These are phyloP conservation scores for Hypoxylon rickii DNA, from an alignment of 495 filamentous ascomycete species.

Conservation along the genomic window DNA sequence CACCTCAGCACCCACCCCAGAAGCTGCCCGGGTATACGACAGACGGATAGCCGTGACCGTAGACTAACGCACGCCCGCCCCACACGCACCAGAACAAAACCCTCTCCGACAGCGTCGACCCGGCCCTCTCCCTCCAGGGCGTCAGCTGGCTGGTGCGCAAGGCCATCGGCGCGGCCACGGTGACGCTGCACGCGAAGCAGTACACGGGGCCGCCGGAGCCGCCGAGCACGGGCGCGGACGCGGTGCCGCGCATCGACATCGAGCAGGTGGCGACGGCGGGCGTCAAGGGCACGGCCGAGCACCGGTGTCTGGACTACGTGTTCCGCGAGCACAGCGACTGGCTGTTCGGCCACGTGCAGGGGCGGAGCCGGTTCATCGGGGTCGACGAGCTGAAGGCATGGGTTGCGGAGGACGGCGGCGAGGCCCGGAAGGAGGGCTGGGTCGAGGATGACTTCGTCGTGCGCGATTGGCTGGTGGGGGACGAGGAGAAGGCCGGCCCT, in stretches of 20 bases:
- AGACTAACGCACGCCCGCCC: too few relatives aligned
- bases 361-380: slow-evolving; percentile 59
- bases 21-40: too few relatives aligned
- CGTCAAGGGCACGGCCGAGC: slow-evolving; percentile 72
- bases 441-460: slow-evolving; percentile 52
- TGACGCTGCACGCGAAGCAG: slow-evolving; percentile 72
- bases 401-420: slow-evolving; percentile 9
- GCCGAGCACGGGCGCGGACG: slow-evolving; percentile 42
- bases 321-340: slow-evolving; percentile 74
- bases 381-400: slow-evolving; percentile 35
- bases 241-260: slow-evolving; percentile 76
- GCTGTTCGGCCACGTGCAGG: slow-evolving; percentile 76
- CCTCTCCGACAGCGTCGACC: slow-evolving; percentile 72
- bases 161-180: slow-evolving; percentile 68
- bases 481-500: slow-evolving; percentile 53
- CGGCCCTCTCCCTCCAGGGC: slow-evolving; percentile 79
- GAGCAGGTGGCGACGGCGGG: slow-evolving; percentile 77
- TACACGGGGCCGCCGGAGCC: slow-evolving; percentile 56
- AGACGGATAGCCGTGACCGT: too few relatives aligned
- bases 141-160: slow-evolving; percentile 83
- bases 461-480: slow-evolving; percentile 57
- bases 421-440: slow-evolving; percentile 26
- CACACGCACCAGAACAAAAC: slow-evolving; percentile 63
- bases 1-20: background rate
- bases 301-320: slow-evolving; percentile 70